phyloP scores from a whole-genome alignment of 2,329 filamentous ascomycete genomes.

The Sclerotinia minor region DNA sequence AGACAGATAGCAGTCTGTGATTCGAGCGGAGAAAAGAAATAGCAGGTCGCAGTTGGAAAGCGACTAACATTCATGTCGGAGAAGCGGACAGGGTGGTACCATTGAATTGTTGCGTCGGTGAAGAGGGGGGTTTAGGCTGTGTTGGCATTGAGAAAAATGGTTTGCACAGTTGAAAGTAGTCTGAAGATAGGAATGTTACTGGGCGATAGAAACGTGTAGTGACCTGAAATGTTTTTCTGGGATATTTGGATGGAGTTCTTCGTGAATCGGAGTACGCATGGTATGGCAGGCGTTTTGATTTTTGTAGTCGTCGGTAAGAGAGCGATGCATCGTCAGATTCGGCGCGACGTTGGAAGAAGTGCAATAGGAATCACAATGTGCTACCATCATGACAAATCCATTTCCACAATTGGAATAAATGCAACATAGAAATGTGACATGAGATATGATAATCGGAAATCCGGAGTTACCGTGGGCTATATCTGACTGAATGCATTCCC shows the following conservation, averaged over 20 bases:
- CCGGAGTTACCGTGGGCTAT: not conserved
- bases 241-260: not conserved
- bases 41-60: not conserved
- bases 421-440: constrained; percentile 11
- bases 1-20: not conserved
- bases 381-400: not conserved
- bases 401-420: not conserved
- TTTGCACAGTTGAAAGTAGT: not conserved
- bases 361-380: not conserved
- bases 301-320: not conserved
- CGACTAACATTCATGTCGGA: not conserved
- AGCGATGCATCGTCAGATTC: not conserved
- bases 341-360: not conserved
- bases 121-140: not conserved
- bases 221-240: not conserved
- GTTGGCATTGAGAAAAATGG: not conserved
- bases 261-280: not conserved
- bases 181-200: not conserved
- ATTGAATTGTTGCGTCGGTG: not conserved
- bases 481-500: not conserved
- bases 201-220: not conserved
- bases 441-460: not conserved
- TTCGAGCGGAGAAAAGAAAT: constrained; percentile 3
- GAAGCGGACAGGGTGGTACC: not conserved
- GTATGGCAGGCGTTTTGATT: not conserved